Conservation (phyloP, 768 basidiomycete species). For the Hygrophorus russula region DNA sequence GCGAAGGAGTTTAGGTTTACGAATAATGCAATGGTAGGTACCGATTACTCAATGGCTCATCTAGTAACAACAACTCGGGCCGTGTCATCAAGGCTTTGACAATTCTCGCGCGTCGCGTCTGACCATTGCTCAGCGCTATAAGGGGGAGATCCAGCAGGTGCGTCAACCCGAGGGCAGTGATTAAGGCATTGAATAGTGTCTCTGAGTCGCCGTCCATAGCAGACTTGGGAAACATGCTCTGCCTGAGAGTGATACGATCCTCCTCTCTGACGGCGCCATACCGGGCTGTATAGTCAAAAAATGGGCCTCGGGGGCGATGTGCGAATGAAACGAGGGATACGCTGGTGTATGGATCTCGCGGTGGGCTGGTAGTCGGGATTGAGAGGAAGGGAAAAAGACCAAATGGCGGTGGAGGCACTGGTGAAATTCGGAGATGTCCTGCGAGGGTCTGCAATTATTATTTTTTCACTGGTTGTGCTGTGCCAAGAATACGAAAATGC, state of each 20-base stretch:
- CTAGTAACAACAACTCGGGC: constrained; percentile 73
- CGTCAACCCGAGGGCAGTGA: constrained; percentile 43
- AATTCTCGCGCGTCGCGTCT: constrained; percentile 81
- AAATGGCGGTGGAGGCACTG: constrained; percentile 43
- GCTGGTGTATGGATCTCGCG: constrained; percentile 35
- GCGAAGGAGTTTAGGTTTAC: background rate
- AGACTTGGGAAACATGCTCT: constrained; percentile 52
- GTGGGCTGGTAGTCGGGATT: constrained; percentile 13
- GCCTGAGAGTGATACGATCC: constrained; percentile 64
- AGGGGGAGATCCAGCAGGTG: constrained; percentile 71
- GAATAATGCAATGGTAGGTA: background rate
- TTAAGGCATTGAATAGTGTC: constrained; percentile 39
- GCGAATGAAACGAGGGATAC: constrained; percentile 58
- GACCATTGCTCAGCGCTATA: constrained; percentile 83
- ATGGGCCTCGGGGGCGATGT: constrained; percentile 58
- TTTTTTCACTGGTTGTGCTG: background rate
- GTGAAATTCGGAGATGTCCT: constrained; percentile 61
- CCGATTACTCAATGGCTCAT: constrained; percentile 78
- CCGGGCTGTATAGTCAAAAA: constrained; percentile 88
- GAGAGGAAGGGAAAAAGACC: constrained; percentile 75
- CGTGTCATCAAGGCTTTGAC: constrained; percentile 59
- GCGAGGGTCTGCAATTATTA: constrained; percentile 52
- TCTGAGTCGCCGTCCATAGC: constrained; percentile 16
- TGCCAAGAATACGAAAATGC: background rate
- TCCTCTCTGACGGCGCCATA: constrained; percentile 85